Evolutionary conservation across 768 basidiomycete genomes (phyloP), one percentile per base, ranked within the genome.

Genomic region (Daedaleopsis sinensis): DNA sequence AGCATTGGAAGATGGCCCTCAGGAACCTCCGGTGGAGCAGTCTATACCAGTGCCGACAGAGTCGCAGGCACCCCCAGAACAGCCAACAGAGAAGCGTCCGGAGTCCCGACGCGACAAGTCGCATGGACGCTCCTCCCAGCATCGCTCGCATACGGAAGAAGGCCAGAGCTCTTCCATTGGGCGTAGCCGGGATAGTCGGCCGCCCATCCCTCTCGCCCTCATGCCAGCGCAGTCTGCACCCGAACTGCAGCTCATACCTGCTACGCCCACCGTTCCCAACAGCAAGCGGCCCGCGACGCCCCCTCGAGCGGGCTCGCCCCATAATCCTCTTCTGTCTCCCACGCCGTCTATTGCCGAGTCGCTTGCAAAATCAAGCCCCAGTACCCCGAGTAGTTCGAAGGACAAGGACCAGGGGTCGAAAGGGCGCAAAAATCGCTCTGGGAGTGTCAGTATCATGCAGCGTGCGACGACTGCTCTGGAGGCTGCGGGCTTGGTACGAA

Each of bases 361-460:
- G 3, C 79, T 79, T 15, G 65, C 71, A 3, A 82, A 82, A 53
- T 91, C 90, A 9, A 80, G 86, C 66, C 90, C 88, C 13, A 83
- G 85, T 2, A 92, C 91, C 0, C 90, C 93, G 0, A 82, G 81
- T 23, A 85, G 84, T 64, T 59, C 81, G 57, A 87, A 81, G 68
- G 85, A 84, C 55, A 82, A 80, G 68, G 85, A 51, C 5, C 62
- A 64, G 24, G 79, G 80, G 19, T 80, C 87, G 51, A 76, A 79
- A 55, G 77, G 77, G 2, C 75, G 74, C 32, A 95, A 96, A 72
- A 78, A 75, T 24, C 82, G 96, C 16, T 87, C 93, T 2, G 91
- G 94, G 7, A 96, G 95, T 59, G 92, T 98, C 54, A 95, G 90
- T 68, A 97, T 98, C 73, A 92, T 98, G 84, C 96, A 98, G 68